These are phyloP conservation scores for Microbotryum intermedium DNA, from an alignment of 1,284 basidiomycete species.

Conservation along the genomic window DNA sequence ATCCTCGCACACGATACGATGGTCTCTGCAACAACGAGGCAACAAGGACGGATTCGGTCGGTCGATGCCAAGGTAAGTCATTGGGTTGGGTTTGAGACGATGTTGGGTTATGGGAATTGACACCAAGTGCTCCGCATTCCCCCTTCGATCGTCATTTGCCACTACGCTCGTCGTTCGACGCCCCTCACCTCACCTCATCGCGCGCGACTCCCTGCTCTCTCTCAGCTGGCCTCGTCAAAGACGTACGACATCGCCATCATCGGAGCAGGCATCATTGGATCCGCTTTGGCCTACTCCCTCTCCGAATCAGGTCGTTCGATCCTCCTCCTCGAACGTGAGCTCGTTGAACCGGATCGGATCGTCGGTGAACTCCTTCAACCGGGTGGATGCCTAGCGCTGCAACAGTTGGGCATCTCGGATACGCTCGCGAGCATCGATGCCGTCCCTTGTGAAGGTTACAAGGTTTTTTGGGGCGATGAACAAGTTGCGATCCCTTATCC, in stretches of 20 bases:
- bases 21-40: no score
- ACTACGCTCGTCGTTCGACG: not conserved
- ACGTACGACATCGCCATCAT: conserved; percentile 57
- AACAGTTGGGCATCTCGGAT: conserved; percentile 62
- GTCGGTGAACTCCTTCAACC: conserved; percentile 96
- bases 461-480: conserved; percentile 55
- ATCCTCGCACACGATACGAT: no score
- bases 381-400: conserved; percentile 71
- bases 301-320: conserved; percentile 47
- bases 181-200: not conserved
- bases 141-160: no score
- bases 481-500: conserved; percentile 86
- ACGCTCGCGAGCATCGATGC: conserved; percentile 81
- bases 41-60: no score
- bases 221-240: conserved; percentile 10
- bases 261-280: conserved; percentile 81
- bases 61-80: no score
- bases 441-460: conserved; percentile 77
- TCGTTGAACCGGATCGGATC: conserved; percentile 88
- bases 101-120: no score
- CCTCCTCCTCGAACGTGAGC: conserved; percentile 74
- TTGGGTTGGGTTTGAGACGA: no score
- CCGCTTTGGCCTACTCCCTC: conserved; percentile 50
- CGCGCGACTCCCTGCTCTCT: not conserved
- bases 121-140: no score